Percentiles rank a stretch among this genome's conserved stretches.
Conservation (phyloP, 108 stramenopile species). For the Skeletonema grethae region DNA sequence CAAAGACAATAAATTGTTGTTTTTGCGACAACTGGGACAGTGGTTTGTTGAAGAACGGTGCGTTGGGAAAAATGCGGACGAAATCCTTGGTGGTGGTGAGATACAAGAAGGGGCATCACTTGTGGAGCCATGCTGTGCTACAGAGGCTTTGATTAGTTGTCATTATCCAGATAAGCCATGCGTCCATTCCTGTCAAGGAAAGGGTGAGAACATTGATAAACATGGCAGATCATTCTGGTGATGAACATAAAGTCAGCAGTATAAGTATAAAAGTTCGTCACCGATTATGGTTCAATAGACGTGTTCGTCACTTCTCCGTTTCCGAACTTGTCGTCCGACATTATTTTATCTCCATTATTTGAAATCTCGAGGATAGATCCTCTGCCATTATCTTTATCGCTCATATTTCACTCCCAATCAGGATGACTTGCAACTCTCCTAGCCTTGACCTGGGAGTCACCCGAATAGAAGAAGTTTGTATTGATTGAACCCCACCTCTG, state of each 20-base stretch:
- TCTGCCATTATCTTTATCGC: too few relatives aligned
- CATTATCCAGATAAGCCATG: conserved; percentile 79
- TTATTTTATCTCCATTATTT: too few relatives aligned
- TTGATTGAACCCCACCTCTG: too few relatives aligned
- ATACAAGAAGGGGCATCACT: conserved; percentile 15
- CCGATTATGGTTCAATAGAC: too few relatives aligned
- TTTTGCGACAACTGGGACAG: conserved; percentile 76
- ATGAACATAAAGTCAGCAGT: not conserved
- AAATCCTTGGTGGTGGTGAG: conserved; percentile 28
- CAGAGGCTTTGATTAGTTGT: conserved; percentile 58
- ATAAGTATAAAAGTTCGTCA: too few relatives aligned
- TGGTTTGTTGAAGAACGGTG: conserved; percentile 76
- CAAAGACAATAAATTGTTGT: conserved; percentile 83
- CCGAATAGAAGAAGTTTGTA: too few relatives aligned
- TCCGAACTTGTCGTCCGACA: too few relatives aligned
- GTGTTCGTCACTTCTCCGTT: too few relatives aligned
- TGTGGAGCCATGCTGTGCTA: conserved; percentile 51
- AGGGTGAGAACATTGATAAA: conserved; percentile 45
- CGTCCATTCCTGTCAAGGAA: conserved; percentile 55
- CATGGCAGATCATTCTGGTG: conserved; percentile 55
- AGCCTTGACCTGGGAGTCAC: too few relatives aligned
- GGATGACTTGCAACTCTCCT: too few relatives aligned
- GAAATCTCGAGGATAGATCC: too few relatives aligned
- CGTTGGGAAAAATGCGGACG: conserved; percentile 34
- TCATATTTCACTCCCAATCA: too few relatives aligned